Conservation (phyloP, 768 basidiomycete genomes). For the Rickenella mellea region DNA sequence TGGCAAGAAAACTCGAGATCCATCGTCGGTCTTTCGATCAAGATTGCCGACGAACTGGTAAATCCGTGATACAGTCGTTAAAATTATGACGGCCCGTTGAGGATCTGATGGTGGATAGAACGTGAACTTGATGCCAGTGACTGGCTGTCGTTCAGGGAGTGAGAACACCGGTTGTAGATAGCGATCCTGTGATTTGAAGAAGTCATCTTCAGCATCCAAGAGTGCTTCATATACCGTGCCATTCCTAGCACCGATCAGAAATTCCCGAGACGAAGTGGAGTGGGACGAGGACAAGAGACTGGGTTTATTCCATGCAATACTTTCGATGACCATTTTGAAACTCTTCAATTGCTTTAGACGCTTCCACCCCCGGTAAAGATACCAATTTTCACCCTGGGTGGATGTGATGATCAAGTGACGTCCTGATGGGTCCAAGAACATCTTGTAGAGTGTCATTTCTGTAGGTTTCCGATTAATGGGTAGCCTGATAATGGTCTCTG, state of each 20-base stretch:
- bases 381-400: slow-evolving; percentile 87
- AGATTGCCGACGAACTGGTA: slow-evolving; percentile 79
- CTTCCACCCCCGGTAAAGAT: slow-evolving; percentile 73
- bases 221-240: slow-evolving; percentile 85
- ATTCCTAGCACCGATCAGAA: slow-evolving; percentile 78
- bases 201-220: slow-evolving; percentile 83
- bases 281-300: slow-evolving; percentile 53
- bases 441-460: slow-evolving; percentile 70
- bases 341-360: slow-evolving; percentile 71
- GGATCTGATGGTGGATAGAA: slow-evolving; percentile 58
- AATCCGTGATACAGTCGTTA: slow-evolving; percentile 79
- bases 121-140: slow-evolving; percentile 82
- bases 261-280: slow-evolving; percentile 70
- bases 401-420: slow-evolving; percentile 85
- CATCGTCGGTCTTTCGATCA: slow-evolving; percentile 64
- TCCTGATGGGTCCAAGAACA: slow-evolving; percentile 91
- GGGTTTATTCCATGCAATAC: slow-evolving; percentile 84
- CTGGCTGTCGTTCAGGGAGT: slow-evolving; percentile 69
- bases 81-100: slow-evolving; percentile 60
- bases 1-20: slow-evolving; percentile 61
- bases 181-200: slow-evolving; percentile 84
- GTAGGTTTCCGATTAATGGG: slow-evolving; percentile 49
- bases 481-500: slow-evolving; percentile 80
- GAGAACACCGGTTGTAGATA: slow-evolving; percentile 67
- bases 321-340: slow-evolving; percentile 83